Percentiles rank a stretch among this genome's conserved stretches.
Evolutionary conservation across 768 basidiomycete genomes (phyloP).

Genomic region (Lanmaoa pseudosensibilis): DNA sequence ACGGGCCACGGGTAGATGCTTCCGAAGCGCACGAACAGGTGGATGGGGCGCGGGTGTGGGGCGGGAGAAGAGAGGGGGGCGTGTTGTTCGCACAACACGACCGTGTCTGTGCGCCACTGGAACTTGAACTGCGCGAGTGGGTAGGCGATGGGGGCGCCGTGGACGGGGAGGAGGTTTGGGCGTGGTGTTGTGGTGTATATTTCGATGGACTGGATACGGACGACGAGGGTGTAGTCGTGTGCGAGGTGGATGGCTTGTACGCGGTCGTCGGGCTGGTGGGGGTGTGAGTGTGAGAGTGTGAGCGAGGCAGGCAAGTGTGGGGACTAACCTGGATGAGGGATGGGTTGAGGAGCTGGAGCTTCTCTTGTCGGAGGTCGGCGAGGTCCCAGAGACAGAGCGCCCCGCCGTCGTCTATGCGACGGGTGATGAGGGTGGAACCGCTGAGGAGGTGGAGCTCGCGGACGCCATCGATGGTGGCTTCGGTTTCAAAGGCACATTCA

Average conservation of each 20-base stretch:
- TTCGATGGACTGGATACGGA: conserved; percentile 43
- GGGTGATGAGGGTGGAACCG: conserved; percentile 41
- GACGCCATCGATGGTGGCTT: conserved; percentile 33
- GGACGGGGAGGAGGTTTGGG: conserved; percentile 15
- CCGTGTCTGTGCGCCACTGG: conserved; percentile 58
- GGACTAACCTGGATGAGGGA: conserved; percentile 33
- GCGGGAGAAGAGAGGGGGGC: background rate
- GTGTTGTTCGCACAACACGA: conserved; percentile 40
- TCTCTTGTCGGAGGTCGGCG: conserved; percentile 28
- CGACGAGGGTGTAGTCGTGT: conserved; percentile 45
- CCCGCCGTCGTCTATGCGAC: conserved; percentile 25
- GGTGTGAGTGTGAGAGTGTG: no score
- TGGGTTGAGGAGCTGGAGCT: conserved; percentile 38
- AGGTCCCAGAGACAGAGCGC: conserved; percentile 41
- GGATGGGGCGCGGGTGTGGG: conserved; percentile 35
- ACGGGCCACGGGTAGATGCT: conserved; percentile 67
- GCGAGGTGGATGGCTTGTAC: conserved; percentile 44
- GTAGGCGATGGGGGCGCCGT: conserved; percentile 31
- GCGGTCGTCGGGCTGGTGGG: conserved; percentile 38
- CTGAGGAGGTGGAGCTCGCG: conserved; percentile 38
- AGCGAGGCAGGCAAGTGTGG: background rate
- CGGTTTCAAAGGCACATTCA: conserved; percentile 37
- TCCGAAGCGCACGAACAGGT: conserved; percentile 58
- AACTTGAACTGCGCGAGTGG: conserved; percentile 50
- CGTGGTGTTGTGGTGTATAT: conserved; percentile 40